Conservation (phyloP, 139 green algal genomes). For the Tetradesmus lagerheimii region DNA sequence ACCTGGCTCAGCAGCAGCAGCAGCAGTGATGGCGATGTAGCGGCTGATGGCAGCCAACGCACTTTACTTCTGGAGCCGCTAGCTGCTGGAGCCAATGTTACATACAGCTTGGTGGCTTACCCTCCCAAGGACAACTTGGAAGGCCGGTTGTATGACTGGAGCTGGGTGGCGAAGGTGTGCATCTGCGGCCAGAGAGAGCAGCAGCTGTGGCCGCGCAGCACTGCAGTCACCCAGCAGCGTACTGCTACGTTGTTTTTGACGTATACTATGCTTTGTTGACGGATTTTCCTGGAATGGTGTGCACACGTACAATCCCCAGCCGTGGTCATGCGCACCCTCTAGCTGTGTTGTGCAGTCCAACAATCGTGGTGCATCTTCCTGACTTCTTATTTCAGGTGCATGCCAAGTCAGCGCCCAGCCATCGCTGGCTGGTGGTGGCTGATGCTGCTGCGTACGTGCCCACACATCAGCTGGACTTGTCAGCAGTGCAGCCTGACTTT, state of each 20-base stretch:
- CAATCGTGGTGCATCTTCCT: neutral
- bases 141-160: conserved; percentile 62
- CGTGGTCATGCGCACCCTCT: no score
- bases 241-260: no score
- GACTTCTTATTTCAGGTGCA: conserved; percentile 25
- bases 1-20: conserved; percentile 45
- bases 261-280: neutral
- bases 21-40: neutral
- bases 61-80: neutral
- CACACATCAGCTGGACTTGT: conserved; percentile 79
- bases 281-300: neutral
- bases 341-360: no score
- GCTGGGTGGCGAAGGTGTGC: conserved; percentile 58
- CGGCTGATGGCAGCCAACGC: neutral
- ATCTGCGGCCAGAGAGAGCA: neutral
- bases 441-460: conserved; percentile 78
- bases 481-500: conserved; percentile 69
- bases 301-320: neutral
- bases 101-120: conserved; percentile 76
- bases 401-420: conserved; percentile 3
- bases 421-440: conserved; percentile 65
- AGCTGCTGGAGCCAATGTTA: neutral
- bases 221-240: neutral
- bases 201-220: neutral
- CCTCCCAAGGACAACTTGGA: conserved; percentile 81